Percentiles rank a stretch among this genome's conserved stretches.
These are phyloP conservation scores for Euphorbia schlechtendalii DNA, from an alignment of 441 rosid species.

Conservation along the genomic window DNA sequence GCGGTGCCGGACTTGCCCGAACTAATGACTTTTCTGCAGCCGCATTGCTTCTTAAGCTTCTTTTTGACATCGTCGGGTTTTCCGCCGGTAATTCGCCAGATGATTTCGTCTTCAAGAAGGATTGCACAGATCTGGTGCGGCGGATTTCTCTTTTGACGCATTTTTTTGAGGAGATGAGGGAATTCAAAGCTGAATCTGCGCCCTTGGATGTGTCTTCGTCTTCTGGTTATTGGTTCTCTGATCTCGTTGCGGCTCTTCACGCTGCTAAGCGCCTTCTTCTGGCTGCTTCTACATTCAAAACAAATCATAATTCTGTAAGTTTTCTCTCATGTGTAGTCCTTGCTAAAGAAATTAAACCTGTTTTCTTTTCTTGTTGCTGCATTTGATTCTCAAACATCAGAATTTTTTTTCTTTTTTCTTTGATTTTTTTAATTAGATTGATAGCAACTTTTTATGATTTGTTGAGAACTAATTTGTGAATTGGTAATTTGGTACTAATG, in stretches of 20 bases:
- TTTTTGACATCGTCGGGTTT: slow-evolving; percentile 33
- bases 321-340: background rate
- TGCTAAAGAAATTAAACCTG: background rate
- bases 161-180: slow-evolving; percentile 75
- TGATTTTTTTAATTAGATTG: background rate
- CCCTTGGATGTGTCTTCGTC: slow-evolving; percentile 22
- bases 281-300: slow-evolving; percentile 34
- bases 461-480: background rate
- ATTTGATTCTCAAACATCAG: background rate
- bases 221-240: slow-evolving; percentile 47
- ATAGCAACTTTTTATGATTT: background rate
- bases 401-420: background rate
- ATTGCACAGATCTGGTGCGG: slow-evolving; percentile 76
- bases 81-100: background rate
- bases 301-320: slow-evolving; percentile 48
- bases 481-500: background rate
- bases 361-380: background rate
- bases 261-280: slow-evolving; percentile 54
- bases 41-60: slow-evolving; percentile 35
- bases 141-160: slow-evolving; percentile 61
- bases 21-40: slow-evolving; percentile 20
- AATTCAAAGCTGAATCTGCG: slow-evolving; percentile 14
- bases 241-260: slow-evolving; percentile 47
- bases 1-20: slow-evolving; percentile 17
- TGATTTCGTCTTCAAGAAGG: slow-evolving; percentile 47